Evolutionary conservation across 306 rosid genomes (phyloP).

Genomic region (Astragalus glycyphyllos): DNA sequence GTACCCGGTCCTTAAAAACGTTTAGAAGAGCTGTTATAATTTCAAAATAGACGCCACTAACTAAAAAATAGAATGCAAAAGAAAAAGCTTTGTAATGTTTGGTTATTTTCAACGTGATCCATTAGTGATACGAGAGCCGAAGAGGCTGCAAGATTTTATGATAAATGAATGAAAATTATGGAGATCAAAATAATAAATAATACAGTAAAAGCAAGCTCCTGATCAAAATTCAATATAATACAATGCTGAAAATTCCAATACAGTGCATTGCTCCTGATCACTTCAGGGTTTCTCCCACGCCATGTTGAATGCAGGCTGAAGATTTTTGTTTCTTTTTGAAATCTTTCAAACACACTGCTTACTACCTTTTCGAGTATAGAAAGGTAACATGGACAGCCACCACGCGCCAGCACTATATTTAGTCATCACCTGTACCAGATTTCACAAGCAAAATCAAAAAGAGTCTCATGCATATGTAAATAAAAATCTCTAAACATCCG

Average conservation of each 20-base stretch:
- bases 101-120: conserved; percentile 32
- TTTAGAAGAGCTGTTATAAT: background rate
- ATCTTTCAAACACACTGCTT: conserved; percentile 37
- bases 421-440: conserved; percentile 54
- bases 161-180: conserved; percentile 45
- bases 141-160: conserved; percentile 23
- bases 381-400: conserved; percentile 26
- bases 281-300: conserved; percentile 35
- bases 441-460: conserved; percentile 33
- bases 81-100: background rate
- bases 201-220: conserved; percentile 22
- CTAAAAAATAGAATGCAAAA: background rate
- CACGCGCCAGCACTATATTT: conserved; percentile 24
- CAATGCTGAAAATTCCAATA: conserved; percentile 42
- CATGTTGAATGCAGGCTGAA: conserved; percentile 34
- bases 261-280: conserved; percentile 26
- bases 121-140: conserved; percentile 14
- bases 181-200: conserved; percentile 35
- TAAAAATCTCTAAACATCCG: conserved; percentile 20
- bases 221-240: conserved; percentile 51
- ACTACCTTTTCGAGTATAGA: conserved; percentile 26
- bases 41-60: conserved; percentile 10
- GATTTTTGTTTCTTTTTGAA: conserved; percentile 21
- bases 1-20: too few relatives aligned
- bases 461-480: background rate